Base-by-base conservation (phyloP, 225 moss, liverwort and hornwort genomes). In the Marchantia polymorpha region DNA sequence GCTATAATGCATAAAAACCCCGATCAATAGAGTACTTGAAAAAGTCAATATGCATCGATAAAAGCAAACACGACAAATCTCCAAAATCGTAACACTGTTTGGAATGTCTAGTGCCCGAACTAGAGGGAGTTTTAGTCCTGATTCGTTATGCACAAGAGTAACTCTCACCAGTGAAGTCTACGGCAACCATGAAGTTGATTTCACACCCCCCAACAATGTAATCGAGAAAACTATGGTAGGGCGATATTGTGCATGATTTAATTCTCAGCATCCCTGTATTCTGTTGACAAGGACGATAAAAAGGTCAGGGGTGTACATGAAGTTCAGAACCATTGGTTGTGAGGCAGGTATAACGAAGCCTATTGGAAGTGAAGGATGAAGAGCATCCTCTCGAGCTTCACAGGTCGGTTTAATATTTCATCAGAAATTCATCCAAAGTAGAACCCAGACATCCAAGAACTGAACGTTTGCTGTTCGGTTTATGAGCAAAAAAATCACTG, bases 121-220 rank as follows among this genome's bases (percentile, higher is more conserved):
- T 56, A 12, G 19, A 8, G 9, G 19, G 9, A 47, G 22, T 51
- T 50, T 10, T 23, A 23, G 2, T 46, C 22, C 0, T 6, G 26
- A 29, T n/a, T 29, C 1, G 50, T 51, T 12, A 10, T 71, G 71
- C 49, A n/a, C 65, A 8, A 59, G 58, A n/a, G 58, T 22, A 52
- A 49, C 56, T 53, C 7, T 78, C 59, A 86, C 88, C 89, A 23
- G 97, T 97, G 76, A 94, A 97, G 75, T 97, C 97, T 60, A 97
- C 88, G 1, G 97, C 94, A 84, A 97, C 94, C 75, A 92, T 89
- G 81, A 94, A 97, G 80, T 81, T 90, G 53, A 97, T 93, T 84
- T 97, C 94, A 73, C 97, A 94, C n/a, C 97, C 97, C 69, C 90
- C 91, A 29, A 87, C 77, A 14, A 97, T 87, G 4, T 93, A 97